phyloP scores from a whole-genome alignment of 371 early-diverging fungal species.

The Mucor plumbeus region DNA sequence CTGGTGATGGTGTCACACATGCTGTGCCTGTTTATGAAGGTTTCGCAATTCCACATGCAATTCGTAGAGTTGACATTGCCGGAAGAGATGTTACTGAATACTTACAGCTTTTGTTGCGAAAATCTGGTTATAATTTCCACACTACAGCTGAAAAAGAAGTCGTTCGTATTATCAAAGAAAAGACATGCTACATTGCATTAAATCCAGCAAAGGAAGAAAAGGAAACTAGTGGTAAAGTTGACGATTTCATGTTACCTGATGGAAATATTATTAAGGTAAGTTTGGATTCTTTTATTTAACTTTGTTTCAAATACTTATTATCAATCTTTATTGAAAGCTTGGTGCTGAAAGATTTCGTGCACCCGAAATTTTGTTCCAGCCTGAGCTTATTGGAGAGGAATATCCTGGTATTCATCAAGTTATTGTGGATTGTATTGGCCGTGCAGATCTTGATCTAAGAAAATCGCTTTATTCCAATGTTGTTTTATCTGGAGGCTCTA shows the following conservation, averaged over 20 bases:
- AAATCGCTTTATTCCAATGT: conserved; percentile 86
- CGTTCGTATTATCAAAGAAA: conserved; percentile 94
- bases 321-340: conserved; percentile 44
- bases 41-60: conserved; percentile 93
- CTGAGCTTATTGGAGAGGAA: conserved; percentile 90
- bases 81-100: conserved; percentile 94
- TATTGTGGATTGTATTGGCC: conserved; percentile 86
- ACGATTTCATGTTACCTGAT: conserved; percentile 91
- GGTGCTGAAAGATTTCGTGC: conserved; percentile 83
- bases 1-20: conserved; percentile 95
- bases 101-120: conserved; percentile 84
- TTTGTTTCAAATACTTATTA: too few species aligned
- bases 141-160: conserved; percentile 95
- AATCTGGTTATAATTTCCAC: conserved; percentile 84
- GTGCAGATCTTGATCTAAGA: conserved; percentile 91
- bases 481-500: conserved; percentile 94
- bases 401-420: conserved; percentile 90
- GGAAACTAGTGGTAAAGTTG: conserved; percentile 71
- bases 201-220: conserved; percentile 91
- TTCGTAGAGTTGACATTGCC: conserved; percentile 90
- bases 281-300: background rate
- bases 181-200: conserved; percentile 90
- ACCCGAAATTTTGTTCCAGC: conserved; percentile 92
- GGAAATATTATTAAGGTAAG: conserved; percentile 84
- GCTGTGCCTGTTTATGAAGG: conserved; percentile 96